These are phyloP conservation scores for Talaromyces sp. DNA, from an alignment of 2,329 filamentous ascomycete species.

Conservation along the genomic window DNA sequence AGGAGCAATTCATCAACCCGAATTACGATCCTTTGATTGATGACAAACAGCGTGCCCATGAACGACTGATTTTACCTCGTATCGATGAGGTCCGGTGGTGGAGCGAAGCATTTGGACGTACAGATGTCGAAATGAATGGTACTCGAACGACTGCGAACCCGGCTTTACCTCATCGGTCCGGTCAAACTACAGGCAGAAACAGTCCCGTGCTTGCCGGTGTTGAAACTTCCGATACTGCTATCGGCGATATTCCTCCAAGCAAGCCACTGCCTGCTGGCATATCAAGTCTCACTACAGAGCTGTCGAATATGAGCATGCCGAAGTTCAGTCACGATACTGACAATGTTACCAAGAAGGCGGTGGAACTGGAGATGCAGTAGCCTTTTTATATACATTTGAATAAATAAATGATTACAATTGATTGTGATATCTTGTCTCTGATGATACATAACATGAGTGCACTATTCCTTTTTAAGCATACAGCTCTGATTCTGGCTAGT, in stretches of 20 bases:
- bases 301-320: conserved; percentile 45
- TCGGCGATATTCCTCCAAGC: conserved; percentile 23
- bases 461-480: conserved; percentile 6
- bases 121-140: conserved; percentile 89
- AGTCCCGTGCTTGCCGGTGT: conserved; percentile 58
- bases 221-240: conserved; percentile 51
- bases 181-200: conserved; percentile 28
- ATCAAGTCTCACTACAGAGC: conserved; percentile 43
- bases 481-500: conserved; percentile 5
- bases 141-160: conserved; percentile 48
- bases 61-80: conserved; percentile 77
- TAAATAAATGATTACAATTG: not conserved
- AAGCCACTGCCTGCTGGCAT: conserved; percentile 35
- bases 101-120: conserved; percentile 79
- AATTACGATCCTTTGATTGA: conserved; percentile 72
- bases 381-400: conserved; percentile 6
- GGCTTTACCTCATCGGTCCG: conserved; percentile 37
- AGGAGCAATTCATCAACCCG: conserved; percentile 75
- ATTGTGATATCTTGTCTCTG: not conserved
- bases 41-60: conserved; percentile 72
- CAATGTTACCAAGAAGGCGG: conserved; percentile 29
- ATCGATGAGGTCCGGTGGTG: conserved; percentile 85
- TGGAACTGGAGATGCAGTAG: conserved; percentile 53
- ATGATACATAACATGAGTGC: not conserved
- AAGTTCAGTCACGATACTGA: conserved; percentile 30